Base-by-base conservation (phyloP, 495 filamentous ascomycete genomes). In the Aspergillus sparsus region DNA sequence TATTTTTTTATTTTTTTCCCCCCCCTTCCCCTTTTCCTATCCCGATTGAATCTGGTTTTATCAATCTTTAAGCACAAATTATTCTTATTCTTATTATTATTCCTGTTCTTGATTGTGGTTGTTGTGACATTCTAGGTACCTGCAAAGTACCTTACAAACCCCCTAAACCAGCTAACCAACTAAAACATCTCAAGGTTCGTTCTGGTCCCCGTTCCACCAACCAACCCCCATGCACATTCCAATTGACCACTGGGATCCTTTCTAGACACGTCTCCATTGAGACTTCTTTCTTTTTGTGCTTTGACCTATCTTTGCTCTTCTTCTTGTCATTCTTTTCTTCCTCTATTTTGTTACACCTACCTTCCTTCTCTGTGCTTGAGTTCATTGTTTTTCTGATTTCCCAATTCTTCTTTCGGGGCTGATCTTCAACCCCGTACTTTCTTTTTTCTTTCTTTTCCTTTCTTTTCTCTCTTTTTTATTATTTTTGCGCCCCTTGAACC, bases 331-430 rank as follows among this genome's bases (percentile, higher is more conserved):
- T 63, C 57, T 68, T 61, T 66, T 69, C 65, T 61, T 68, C 60
- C 58, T 70, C 63, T 69, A 68, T 69, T 71, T 71, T 66, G 65
- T 71, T 65, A 64, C 64, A 69, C 68, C 58, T 67, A 59, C 67
- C 66, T 68, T 68, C 62, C 65, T 66, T 72, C 68, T 62, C 62
- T 68, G 68, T 65, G 42, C 54, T 33, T 27, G 55, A 16, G 33
- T 49, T 49, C 49, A 50, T 54, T 27, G 44, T 47, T 54, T 59
- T 60, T 51, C 44, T 44, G 31, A 41, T 54, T 60, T 60, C 54
- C 62, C 56, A 65, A 89, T 62, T 68, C 68, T 75, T 67, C 60
- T 69, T 72, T 72, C 64, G 66, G 60, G 61, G 70, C 62, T 59
- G 59, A 69, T 68, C 67, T 65, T 66, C 59, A 47, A 61, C 66